Conservation (phyloP, 495 filamentous ascomycete genomes). For the Penicillium bialowiezense region DNA sequence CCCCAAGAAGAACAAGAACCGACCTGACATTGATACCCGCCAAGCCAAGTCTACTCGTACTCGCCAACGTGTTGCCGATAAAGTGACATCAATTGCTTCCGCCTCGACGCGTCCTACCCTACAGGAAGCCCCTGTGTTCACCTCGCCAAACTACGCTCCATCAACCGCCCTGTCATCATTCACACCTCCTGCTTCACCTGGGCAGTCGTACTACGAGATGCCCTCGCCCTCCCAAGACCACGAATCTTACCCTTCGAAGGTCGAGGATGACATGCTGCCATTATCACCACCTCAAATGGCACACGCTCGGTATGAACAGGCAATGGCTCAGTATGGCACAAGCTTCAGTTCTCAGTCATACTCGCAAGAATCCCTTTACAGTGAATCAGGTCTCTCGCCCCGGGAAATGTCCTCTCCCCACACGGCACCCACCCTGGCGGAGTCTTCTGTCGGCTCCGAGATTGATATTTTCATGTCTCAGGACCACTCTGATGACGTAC, state of each 20-base stretch:
- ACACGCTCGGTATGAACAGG: conserved; percentile 24
- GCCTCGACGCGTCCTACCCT: conserved; percentile 2
- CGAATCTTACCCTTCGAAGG: conserved; percentile 42
- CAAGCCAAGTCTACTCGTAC: conserved; percentile 58
- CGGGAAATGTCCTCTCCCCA: conserved; percentile 39
- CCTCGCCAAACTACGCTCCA: conserved; percentile 40
- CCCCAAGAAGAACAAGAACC: conserved; percentile 59
- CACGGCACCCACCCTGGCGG: conserved; percentile 38
- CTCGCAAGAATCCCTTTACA: conserved; percentile 33
- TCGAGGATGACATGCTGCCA: conserved; percentile 42
- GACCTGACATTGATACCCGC: conserved; percentile 64
- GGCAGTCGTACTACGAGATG: conserved; percentile 40
- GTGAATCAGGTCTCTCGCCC: conserved; percentile 26
- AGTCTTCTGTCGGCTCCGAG: conserved; percentile 38
- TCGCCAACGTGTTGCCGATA: conserved; percentile 45
- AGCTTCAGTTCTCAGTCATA: conserved; percentile 23
- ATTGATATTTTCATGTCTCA: conserved; percentile 48
- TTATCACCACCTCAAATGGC: conserved; percentile 29
- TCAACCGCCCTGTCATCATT: conserved; percentile 41
- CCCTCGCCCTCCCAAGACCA: conserved; percentile 44
- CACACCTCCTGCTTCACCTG: conserved; percentile 50
- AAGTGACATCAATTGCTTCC: conserved; percentile 32
- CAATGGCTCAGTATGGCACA: conserved; percentile 21
- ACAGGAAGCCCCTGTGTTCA: conserved; percentile 37
- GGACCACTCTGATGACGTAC: conserved; percentile 33